These are phyloP conservation scores for Exophiala sp. DNA, from an alignment of 2,329 filamentous ascomycete genomes.

Conservation along the genomic window DNA sequence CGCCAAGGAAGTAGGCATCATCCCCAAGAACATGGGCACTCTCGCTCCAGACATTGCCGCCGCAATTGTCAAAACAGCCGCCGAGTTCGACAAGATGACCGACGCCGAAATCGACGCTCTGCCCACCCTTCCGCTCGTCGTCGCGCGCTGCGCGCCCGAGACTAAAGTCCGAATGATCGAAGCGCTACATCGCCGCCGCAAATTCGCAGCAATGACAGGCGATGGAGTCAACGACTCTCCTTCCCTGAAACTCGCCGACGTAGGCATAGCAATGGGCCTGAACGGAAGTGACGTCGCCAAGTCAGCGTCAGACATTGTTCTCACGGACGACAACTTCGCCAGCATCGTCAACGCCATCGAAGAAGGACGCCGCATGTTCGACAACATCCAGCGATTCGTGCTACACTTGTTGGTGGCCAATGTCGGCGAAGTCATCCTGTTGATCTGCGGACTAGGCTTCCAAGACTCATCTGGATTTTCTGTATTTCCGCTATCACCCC, in stretches of 20 bases:
- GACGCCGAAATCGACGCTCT: slow-evolving; percentile 61
- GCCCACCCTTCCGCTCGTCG: slow-evolving; percentile 72
- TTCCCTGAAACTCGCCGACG: slow-evolving; percentile 74
- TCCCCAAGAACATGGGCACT: slow-evolving; percentile 45
- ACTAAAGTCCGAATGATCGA: slow-evolving; percentile 92
- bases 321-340: slow-evolving; percentile 81
- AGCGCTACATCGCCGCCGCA: slow-evolving; percentile 71
- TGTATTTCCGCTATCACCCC: slow-evolving; percentile 57
- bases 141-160: slow-evolving; percentile 77
- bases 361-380: slow-evolving; percentile 79
- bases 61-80: slow-evolving; percentile 53
- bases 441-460: slow-evolving; percentile 58
- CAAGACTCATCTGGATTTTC: slow-evolving; percentile 52
- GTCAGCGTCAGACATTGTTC: slow-evolving; percentile 61
- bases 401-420: slow-evolving; percentile 56
- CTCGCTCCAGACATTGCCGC: slow-evolving; percentile 45
- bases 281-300: slow-evolving; percentile 83
- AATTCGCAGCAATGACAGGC: slow-evolving; percentile 82
- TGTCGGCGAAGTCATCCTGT: slow-evolving; percentile 55
- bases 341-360: slow-evolving; percentile 79
- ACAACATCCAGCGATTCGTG: slow-evolving; percentile 78
- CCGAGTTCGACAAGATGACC: slow-evolving; percentile 53
- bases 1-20: slow-evolving; percentile 56
- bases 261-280: slow-evolving; percentile 85
- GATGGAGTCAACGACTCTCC: slow-evolving; percentile 87